A percentile compares a stretch with the other conserved stretches of the same genome.
Conservation (phyloP, 2,329 filamentous ascomycete species). For the Rugonectria rugulosa region DNA sequence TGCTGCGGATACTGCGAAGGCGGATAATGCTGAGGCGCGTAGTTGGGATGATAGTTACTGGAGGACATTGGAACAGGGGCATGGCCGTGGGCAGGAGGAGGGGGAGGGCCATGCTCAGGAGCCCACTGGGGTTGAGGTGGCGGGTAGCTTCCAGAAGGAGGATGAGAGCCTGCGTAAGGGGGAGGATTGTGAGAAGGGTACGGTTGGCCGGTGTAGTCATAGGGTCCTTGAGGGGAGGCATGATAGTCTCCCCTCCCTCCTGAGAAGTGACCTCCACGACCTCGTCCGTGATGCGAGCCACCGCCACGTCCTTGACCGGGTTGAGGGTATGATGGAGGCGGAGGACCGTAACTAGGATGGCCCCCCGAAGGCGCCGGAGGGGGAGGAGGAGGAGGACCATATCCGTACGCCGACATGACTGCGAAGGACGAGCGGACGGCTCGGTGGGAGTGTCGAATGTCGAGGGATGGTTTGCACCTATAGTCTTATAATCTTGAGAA, state of each 20-base stretch:
- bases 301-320: constrained; percentile 48
- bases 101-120: constrained; percentile 49
- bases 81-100: constrained; percentile 55
- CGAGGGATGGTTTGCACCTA: no score
- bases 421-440: neutral
- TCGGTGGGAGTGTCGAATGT: neutral
- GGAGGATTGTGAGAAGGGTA: constrained; percentile 43
- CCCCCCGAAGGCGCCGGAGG: constrained; percentile 45
- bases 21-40: constrained; percentile 62
- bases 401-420: constrained; percentile 59
- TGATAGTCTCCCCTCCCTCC: constrained; percentile 53
- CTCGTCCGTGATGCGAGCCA: constrained; percentile 47
- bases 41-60: constrained; percentile 66
- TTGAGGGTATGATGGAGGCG: constrained; percentile 48
- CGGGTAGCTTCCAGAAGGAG: constrained; percentile 47
- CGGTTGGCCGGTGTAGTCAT: constrained; percentile 53
- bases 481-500: no score
- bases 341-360: constrained; percentile 49
- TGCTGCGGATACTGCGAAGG: constrained; percentile 53
- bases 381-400: constrained; percentile 62
- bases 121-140: constrained; percentile 52
- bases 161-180: constrained; percentile 45
- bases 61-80: constrained; percentile 57
- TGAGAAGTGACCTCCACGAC: constrained; percentile 50
- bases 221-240: constrained; percentile 46